Percentiles rank a stretch among this genome's conserved stretches.
Conservation (phyloP, 352 stramenopile genomes). For the Phytopythium montanum region DNA sequence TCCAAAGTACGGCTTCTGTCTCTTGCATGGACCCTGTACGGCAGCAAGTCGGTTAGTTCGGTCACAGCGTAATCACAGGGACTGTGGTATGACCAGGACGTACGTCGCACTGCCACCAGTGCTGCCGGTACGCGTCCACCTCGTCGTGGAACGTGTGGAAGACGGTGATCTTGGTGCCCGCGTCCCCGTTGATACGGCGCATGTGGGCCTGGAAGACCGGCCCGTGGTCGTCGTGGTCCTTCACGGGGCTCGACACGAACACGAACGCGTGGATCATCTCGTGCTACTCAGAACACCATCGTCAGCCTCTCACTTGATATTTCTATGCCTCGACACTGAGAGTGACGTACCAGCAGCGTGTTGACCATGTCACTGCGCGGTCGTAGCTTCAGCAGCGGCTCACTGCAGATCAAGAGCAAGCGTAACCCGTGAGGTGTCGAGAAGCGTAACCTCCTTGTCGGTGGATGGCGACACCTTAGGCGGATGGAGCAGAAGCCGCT, state of each 20-base stretch:
- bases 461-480: slow-evolving; percentile 40
- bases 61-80: slow-evolving; percentile 2
- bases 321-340: too few species aligned
- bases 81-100: neutral
- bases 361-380: slow-evolving; percentile 84
- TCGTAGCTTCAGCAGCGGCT: slow-evolving; percentile 79
- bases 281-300: slow-evolving; percentile 35
- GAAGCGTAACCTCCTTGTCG: too few species aligned
- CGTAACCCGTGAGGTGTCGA: neutral
- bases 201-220: slow-evolving; percentile 80
- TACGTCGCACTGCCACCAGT: slow-evolving; percentile 86
- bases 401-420: slow-evolving; percentile 22
- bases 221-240: slow-evolving; percentile 85
- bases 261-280: slow-evolving; percentile 91
- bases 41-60: neutral
- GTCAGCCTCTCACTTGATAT: neutral
- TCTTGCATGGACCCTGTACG: slow-evolving; percentile 56
- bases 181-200: slow-evolving; percentile 66
- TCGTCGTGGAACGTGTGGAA: slow-evolving; percentile 91
- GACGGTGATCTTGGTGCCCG: slow-evolving; percentile 76
- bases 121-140: slow-evolving; percentile 79
- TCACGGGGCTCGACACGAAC: slow-evolving; percentile 74
- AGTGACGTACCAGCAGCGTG: slow-evolving; percentile 58
- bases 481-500: slow-evolving; percentile 84
- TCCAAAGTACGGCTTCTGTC: slow-evolving; percentile 67